Base-by-base conservation (phyloP, 768 basidiomycete genomes). In the Mycena venus region DNA sequence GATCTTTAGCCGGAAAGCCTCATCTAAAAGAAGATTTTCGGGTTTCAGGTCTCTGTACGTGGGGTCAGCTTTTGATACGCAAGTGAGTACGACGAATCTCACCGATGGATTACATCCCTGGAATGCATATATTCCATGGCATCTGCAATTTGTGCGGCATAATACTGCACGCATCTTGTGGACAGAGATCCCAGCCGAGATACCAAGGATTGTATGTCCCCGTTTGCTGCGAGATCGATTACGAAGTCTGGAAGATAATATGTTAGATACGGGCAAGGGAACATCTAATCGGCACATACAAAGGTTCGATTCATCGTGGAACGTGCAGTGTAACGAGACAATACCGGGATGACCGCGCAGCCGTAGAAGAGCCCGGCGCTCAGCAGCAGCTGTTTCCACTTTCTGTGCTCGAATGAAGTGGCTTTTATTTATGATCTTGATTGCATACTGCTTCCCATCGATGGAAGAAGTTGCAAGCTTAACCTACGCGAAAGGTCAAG, bases 121-220 rank as follows among this genome's bases (percentile, higher is more conserved):
- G 89, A 87, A 81, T 99, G 98, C 90, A 99, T 97, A 83, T 93
- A 98, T 55, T 91, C 91, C 70, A 99, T 85, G 0, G 97, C 94
- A 77, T 97, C 96, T 47, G 97, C 88, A 51, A 99, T 89, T 78
- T 98, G 96, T 0, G 98, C 97, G 1, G 94, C 87, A 81, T 99
- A 99, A 82, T 95, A 94, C 49, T 92, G 89, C 0, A 95, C 89
- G 65, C 95, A 97, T 6, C 84, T 78, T 8, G 93, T 81, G 27
- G 95, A 95, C 51, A 99, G 85, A 0, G 98, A 99, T 21, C 98
- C 98, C 71, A 96, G 85, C 61, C 89, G 89, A 4, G 90, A 89
- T 77, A 95, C 91, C 36, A 93, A 86, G 0, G 90, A 87, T 77
- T 95, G 93, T 82, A 96, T 88, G 78, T 95, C 94, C 14, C 94